Evolutionary conservation across 306 rosid species (phyloP).

Genomic region (Malus asiatica): DNA sequence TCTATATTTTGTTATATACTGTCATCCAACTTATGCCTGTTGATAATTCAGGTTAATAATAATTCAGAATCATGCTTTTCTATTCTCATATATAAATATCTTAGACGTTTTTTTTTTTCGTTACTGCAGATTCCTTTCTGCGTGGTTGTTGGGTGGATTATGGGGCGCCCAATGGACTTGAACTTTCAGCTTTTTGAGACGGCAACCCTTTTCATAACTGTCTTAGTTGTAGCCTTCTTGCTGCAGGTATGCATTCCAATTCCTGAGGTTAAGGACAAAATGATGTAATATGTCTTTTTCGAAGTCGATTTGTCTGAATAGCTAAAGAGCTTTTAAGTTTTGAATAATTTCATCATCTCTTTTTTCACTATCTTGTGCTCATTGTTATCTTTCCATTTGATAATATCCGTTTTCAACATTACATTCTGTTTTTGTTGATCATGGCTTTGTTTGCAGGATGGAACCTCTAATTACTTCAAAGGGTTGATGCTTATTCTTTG

Average conservation of each 20-base stretch:
- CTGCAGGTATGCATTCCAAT: slow-evolving; percentile 56
- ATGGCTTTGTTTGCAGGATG: slow-evolving; percentile 53
- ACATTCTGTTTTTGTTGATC: not conserved
- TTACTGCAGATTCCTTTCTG: slow-evolving; percentile 75
- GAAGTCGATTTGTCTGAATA: not conserved
- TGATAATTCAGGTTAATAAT: not conserved
- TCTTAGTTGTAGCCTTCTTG: slow-evolving; percentile 66
- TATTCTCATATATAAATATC: not conserved
- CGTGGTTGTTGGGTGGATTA: slow-evolving; percentile 70
- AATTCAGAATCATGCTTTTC: not conserved
- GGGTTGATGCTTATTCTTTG: slow-evolving; percentile 77
- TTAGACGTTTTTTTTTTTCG: not conserved
- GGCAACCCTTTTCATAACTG: slow-evolving; percentile 57
- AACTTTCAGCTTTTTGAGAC: slow-evolving; percentile 86
- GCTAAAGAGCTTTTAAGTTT: not conserved
- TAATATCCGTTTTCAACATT: not conserved
- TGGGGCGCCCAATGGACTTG: slow-evolving; percentile 63
- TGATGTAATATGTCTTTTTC: not conserved
- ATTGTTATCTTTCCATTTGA: not conserved
- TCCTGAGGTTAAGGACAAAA: not conserved
- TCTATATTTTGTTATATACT: not conserved
- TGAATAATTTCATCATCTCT: not conserved
- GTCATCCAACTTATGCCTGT: not conserved
- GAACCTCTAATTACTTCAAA: slow-evolving; percentile 70
- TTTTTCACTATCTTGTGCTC: not conserved